These are phyloP conservation scores for Talaromyces sp. DNA, from an alignment of 2,329 filamentous ascomycete genomes.

Conservation along the genomic window DNA sequence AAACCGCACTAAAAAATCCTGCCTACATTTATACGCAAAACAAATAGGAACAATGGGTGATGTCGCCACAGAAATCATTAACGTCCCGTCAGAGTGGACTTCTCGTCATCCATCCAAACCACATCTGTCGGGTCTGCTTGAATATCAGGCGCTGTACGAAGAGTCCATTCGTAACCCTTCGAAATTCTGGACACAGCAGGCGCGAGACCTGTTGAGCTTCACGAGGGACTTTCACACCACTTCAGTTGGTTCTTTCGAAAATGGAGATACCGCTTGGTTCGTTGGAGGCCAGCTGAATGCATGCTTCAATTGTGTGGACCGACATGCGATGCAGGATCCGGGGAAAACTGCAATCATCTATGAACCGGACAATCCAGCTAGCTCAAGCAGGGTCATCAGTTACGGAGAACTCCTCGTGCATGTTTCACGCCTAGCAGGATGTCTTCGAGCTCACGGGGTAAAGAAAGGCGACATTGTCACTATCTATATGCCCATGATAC, in stretches of 20 bases:
- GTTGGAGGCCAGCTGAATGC: slow-evolving; percentile 90
- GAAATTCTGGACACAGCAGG: slow-evolving; percentile 83
- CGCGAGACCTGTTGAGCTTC: slow-evolving; percentile 87
- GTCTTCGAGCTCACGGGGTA: slow-evolving; percentile 91
- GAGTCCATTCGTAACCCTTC: slow-evolving; percentile 87
- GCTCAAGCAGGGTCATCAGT: slow-evolving; percentile 82
- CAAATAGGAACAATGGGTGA: no score
- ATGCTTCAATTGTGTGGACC: slow-evolving; percentile 95
- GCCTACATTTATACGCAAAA: no score
- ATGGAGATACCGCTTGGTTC: slow-evolving; percentile 93
- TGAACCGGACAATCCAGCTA: slow-evolving; percentile 81
- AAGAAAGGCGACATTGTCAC: slow-evolving; percentile 96
- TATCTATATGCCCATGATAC: slow-evolving; percentile 98
- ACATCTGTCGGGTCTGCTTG: slow-evolving; percentile 56
- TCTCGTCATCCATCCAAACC: slow-evolving; percentile 55
- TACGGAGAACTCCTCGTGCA: slow-evolving; percentile 91
- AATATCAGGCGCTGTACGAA: slow-evolving; percentile 65
- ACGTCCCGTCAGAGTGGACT: no score
- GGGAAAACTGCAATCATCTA: slow-evolving; percentile 96
- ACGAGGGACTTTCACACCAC: slow-evolving; percentile 89
- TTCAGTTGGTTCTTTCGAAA: slow-evolving; percentile 68
- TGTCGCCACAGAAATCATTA: no score
- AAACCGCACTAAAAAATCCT: no score
- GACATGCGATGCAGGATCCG: slow-evolving; percentile 92
- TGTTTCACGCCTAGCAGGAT: slow-evolving; percentile 84